Conservation (phyloP, 441 rosid species). For the Populus hybrid region DNA sequence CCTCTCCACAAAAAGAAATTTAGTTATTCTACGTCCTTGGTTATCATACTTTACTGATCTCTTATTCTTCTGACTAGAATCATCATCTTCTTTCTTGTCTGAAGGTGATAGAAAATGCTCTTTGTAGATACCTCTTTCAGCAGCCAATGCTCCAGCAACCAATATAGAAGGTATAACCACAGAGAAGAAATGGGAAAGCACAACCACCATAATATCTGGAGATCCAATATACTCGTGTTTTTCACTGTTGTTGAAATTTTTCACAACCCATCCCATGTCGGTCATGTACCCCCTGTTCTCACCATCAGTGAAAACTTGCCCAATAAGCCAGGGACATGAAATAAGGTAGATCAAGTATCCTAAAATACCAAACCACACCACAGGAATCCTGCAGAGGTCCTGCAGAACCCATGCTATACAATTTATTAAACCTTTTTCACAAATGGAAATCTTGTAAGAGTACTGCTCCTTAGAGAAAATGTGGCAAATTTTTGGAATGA, state of each 20-base stretch:
- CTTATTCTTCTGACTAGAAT: conserved; percentile 33
- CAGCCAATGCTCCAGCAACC: conserved; percentile 52
- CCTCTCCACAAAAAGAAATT: conserved; percentile 34
- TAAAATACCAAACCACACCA: conserved; percentile 63
- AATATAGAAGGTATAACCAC: conserved; percentile 63
- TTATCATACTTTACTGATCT: conserved; percentile 25
- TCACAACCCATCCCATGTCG: conserved; percentile 78
- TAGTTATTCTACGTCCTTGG: conserved; percentile 24
- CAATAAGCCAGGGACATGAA: conserved; percentile 71
- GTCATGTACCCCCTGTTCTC: conserved; percentile 68
- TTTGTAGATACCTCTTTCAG: conserved; percentile 55
- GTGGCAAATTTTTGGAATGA: conserved; percentile 55
- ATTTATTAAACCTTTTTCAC: conserved; percentile 43
- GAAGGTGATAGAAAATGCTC: conserved; percentile 48
- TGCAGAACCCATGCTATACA: conserved; percentile 60
- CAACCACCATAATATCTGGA: conserved; percentile 82
- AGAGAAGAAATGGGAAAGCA: conserved; percentile 71
- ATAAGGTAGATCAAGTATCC: conserved; percentile 63
- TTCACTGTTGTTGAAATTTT: conserved; percentile 23
- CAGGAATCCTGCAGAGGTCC: conserved; percentile 63
- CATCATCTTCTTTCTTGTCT: conserved; percentile 66
- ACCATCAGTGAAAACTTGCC: conserved; percentile 60
- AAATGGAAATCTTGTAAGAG: conserved; percentile 45
- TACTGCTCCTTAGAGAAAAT: conserved; percentile 46
- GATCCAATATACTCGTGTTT: conserved; percentile 56